Base-by-base conservation (phyloP, 2,329 filamentous ascomycete genomes). In the Phyllosticta paracitricarpa region DNA sequence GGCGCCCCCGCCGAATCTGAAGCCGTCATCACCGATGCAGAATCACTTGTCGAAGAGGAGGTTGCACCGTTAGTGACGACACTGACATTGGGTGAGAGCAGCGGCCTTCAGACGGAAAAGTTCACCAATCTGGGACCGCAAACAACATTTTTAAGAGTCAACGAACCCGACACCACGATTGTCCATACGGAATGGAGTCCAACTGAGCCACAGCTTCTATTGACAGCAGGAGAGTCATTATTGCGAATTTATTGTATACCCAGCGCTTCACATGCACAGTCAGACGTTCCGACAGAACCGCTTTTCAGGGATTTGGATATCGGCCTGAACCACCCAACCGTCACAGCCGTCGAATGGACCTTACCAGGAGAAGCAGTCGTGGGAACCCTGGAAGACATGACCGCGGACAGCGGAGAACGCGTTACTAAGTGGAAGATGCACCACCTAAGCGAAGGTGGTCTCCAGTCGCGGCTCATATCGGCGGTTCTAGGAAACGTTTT, bases 401-500 rank as follows among this genome's bases (percentile, higher is more conserved):
- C 66, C 57, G 74, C 74, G 58, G 72, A 75, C 56, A 63, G 68
- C 2, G 71, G 72, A 35, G 72, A 75, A 61, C 71, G 68, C 58
- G 72, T 73, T 67, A 71, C 69, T 66, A 71, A 68, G 57, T 68
- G 74, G 64, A 74, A 72, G 62, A 66, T 75, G 33, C 68, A 73
- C 60, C 73, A 69, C 54, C 63, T 75, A 5, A 58, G 51, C 22
- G 60, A 55, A 52, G 70, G 67, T 33, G 71, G 70, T 52, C 57
- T 65, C 4, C 68, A 70, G 28, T 70, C 68, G 3, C 68, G 70
- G 28, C 65, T 72, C 54, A 69, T 75, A 10, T 73, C 73, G 0
- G 73, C 73, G 0, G 70, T 72, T 3, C 72, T 71, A 1, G 73
- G 72, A 2, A 69, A 72, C 5, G 72, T 75, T 56, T 73, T 69